These are phyloP conservation scores for Hypoxylon subgilvum DNA, from an alignment of 495 filamentous ascomycete species.

Conservation along the genomic window DNA sequence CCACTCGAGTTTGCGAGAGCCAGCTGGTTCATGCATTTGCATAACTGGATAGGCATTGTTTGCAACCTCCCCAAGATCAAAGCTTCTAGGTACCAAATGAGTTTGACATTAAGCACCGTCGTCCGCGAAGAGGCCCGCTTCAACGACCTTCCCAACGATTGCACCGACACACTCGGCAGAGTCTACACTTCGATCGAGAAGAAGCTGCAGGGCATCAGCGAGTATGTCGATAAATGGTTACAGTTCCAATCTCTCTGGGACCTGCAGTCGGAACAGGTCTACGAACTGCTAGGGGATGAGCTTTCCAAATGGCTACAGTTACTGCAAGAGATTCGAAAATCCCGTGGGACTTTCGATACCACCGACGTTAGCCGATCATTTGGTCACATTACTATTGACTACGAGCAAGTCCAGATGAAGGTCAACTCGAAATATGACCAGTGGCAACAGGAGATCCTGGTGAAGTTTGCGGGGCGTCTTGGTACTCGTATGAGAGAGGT, in stretches of 20 bases:
- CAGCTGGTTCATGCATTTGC: constrained; percentile 91
- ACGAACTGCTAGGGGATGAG: constrained; percentile 87
- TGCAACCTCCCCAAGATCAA: constrained; percentile 93
- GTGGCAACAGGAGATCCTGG: constrained; percentile 96
- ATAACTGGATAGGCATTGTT: constrained; percentile 88
- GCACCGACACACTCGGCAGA: constrained; percentile 73
- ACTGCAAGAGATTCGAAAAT: constrained; percentile 92
- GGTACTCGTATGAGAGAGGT: constrained; percentile 90
- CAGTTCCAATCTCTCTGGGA: constrained; percentile 99
- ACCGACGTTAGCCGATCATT: constrained; percentile 89
- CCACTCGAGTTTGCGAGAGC: constrained; percentile 90
- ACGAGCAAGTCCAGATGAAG: constrained; percentile 96
- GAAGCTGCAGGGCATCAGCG: constrained; percentile 74
- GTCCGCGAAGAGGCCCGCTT: constrained; percentile 75
- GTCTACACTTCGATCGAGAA: constrained; percentile 82
- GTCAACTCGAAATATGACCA: constrained; percentile 99
- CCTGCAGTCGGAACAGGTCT: constrained; percentile 91
- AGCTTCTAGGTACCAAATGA: constrained; percentile 93
- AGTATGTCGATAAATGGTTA: constrained; percentile 94
- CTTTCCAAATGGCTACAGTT: constrained; percentile 90
- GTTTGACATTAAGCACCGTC: constrained; percentile 63
- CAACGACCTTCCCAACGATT: constrained; percentile 81
- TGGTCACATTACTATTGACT: constrained; percentile 91
- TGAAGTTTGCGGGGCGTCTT: constrained; percentile 87
- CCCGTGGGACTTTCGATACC: constrained; percentile 91